Evolutionary conservation across 2,329 filamentous ascomycete genomes (phyloP).

Genomic region (Claviceps humidiphila): DNA sequence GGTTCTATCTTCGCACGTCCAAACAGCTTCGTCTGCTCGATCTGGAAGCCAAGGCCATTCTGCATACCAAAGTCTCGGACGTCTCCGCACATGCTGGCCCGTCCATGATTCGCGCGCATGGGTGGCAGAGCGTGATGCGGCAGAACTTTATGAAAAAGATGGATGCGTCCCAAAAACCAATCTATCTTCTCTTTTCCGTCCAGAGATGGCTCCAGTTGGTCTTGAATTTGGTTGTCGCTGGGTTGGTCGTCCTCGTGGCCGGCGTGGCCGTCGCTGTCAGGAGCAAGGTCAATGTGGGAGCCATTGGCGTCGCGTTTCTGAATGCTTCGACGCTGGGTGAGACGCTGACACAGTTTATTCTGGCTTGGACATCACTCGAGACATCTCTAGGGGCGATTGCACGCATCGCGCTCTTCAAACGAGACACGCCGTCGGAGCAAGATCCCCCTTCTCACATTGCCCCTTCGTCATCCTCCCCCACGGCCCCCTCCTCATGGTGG

Average conservation of each 20-base stretch:
- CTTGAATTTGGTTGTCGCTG: constrained; percentile 21
- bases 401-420: constrained; percentile 6
- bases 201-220: constrained; percentile 34
- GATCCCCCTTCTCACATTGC: too few species aligned
- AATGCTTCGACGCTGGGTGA: constrained; percentile 5
- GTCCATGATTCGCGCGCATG: constrained; percentile 14
- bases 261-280: constrained; percentile 17
- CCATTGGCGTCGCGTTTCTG: constrained; percentile 6
- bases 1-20: constrained; percentile 32
- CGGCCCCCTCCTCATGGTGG: too few species aligned
- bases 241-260: constrained; percentile 18
- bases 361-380: constrained; percentile 7
- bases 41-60: constrained; percentile 36
- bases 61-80: constrained; percentile 28
- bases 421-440: not conserved
- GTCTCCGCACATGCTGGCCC: constrained; percentile 13
- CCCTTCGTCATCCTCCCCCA: too few species aligned
- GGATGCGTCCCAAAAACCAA: constrained; percentile 13
- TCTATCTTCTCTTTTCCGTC: constrained; percentile 29
- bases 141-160: constrained; percentile 28
- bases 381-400: constrained; percentile 13
- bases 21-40: constrained; percentile 41
- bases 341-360: constrained; percentile 3
- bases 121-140: constrained; percentile 19
- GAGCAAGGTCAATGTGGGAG: not conserved